Evolutionary conservation across 2,329 filamentous ascomycete genomes (phyloP).

Genomic region (Sphaerostilbella broomeana): DNA sequence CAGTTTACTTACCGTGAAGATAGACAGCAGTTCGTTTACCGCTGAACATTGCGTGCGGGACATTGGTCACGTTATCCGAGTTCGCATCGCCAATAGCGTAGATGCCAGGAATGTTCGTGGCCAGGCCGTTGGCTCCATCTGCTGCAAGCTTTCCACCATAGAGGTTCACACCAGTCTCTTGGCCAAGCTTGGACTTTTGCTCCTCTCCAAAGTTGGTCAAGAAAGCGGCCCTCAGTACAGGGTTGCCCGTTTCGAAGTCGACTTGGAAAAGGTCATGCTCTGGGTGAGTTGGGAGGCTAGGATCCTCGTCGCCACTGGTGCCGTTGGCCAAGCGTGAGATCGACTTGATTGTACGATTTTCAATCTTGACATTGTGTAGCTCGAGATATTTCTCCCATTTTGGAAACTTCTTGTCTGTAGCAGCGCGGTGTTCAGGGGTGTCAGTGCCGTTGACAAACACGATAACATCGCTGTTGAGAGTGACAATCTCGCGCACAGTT

Average conservation of each 20-base stretch:
- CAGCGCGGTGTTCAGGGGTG: slow-evolving; percentile 35
- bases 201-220: slow-evolving; percentile 41
- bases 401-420: slow-evolving; percentile 33
- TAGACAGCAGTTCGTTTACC: slow-evolving; percentile 53
- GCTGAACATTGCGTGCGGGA: slow-evolving; percentile 53
- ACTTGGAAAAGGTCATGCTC: slow-evolving; percentile 52
- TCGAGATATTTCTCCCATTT: slow-evolving; percentile 44
- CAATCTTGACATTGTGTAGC: slow-evolving; percentile 44
- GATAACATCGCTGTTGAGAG: slow-evolving; percentile 48
- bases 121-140: slow-evolving; percentile 34
- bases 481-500: slow-evolving; percentile 45
- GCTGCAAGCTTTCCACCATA: slow-evolving; percentile 38
- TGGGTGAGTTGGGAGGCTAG: slow-evolving; percentile 35
- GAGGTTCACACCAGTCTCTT: slow-evolving; percentile 41
- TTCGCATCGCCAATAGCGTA: slow-evolving; percentile 56
- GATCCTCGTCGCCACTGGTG: slow-evolving; percentile 29
- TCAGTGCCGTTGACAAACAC: slow-evolving; percentile 56
- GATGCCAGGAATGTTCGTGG: slow-evolving; percentile 47
- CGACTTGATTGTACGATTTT: slow-evolving; percentile 47
- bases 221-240: slow-evolving; percentile 44
- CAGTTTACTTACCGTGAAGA: slow-evolving; percentile 47
- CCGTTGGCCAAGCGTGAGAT: slow-evolving; percentile 42
- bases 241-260: slow-evolving; percentile 40
- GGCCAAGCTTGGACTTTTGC: slow-evolving; percentile 43
- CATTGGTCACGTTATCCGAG: slow-evolving; percentile 52